Evolutionary conservation across 139 green algal species (phyloP), one percentile per base, ranked within the genome.

Genomic region (Nannochloris sp.): DNA sequence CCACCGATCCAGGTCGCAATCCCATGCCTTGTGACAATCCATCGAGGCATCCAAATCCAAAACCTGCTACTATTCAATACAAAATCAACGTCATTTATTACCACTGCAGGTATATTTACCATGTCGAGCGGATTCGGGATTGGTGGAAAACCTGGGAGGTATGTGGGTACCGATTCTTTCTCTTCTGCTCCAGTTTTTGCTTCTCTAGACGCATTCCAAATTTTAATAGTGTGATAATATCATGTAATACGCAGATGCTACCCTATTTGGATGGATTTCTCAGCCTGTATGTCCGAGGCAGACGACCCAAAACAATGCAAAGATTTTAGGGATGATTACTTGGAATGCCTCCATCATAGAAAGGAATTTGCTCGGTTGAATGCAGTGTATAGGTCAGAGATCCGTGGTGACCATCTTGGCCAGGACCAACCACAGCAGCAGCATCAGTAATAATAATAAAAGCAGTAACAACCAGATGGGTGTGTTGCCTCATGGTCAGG

Each of bases 341-440:
- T 88, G 23, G 82, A 88, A 63, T 88, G 82, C 72, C 57, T 88
- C 37, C 79, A 85, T 55, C 82, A 88, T 62, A 66, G 82, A 58
- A 87, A 85, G 63, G 75, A 85, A 64, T 77, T 64, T 60, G 36
- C 50, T 15, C 60, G 65, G 46, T 48, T 78, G 21, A 80, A 80
- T 50, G 44, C 18, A 21, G 50, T 64, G 8, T 78, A 71, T 34
- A 37, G 55, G 23, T 72, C 78, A 46, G 59, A 68, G 46, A 53
- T 19, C n/a, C 46, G n/a, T 53, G 46, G 46, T 18, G 18, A 53
- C 23, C 46, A 53, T 53, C 7, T 11, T 40, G 34, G 34, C 9
- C 5, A 40, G 34, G 34, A 40, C 34, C 34, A 40, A 11, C 34
- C 7, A 8, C 34, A 40, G 34, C 34, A 40, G 34, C 34, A 40